A percentile compares a stretch with the other conserved stretches of the same genome.
Evolutionary conservation across 805 yeast species (phyloP).

Genomic region (Huiozyma naganishii): DNA sequence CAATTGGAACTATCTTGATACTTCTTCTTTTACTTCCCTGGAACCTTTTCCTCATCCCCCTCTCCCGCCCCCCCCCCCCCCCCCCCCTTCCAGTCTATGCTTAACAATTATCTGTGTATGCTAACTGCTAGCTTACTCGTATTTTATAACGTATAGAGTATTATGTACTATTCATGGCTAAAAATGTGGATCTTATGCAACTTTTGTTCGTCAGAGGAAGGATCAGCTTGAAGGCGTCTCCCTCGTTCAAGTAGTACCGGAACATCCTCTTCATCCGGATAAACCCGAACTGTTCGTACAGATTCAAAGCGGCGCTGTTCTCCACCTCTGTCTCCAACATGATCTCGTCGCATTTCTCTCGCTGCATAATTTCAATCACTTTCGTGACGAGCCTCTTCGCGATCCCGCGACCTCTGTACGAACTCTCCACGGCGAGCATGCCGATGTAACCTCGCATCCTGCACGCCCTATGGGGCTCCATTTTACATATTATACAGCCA

Average conservation of each 20-base stretch:
- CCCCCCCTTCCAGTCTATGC: background rate
- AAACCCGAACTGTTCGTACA: slow-evolving; percentile 72
- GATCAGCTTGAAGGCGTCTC: slow-evolving; percentile 83
- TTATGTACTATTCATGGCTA: slow-evolving; percentile 9
- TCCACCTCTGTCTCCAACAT: slow-evolving; percentile 85
- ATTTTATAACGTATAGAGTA: too few relatives aligned
- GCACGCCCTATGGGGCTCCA: slow-evolving; percentile 57
- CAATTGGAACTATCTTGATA: background rate
- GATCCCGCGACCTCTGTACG: slow-evolving; percentile 67
- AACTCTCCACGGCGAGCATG: slow-evolving; percentile 78
- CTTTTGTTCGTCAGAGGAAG: slow-evolving; percentile 64
- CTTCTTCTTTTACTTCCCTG: too few relatives aligned
- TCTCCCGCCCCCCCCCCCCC: background rate
- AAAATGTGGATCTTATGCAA: slow-evolving; percentile 44
- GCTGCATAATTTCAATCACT: slow-evolving; percentile 55
- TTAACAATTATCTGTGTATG: too few relatives aligned
- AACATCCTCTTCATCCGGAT: slow-evolving; percentile 63
- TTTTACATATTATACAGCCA: slow-evolving; percentile 82
- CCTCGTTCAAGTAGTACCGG: slow-evolving; percentile 82
- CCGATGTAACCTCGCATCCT: slow-evolving; percentile 88
- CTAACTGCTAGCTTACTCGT: too few relatives aligned
- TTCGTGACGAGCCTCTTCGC: slow-evolving; percentile 60
- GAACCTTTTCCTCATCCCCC: background rate
- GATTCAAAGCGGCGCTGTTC: slow-evolving; percentile 54
- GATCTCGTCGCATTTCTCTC: slow-evolving; percentile 72